phyloP scores from a whole-genome alignment of 225 moss, liverwort and hornwort species.

The Bryoerythrophyllum caledonicum region DNA sequence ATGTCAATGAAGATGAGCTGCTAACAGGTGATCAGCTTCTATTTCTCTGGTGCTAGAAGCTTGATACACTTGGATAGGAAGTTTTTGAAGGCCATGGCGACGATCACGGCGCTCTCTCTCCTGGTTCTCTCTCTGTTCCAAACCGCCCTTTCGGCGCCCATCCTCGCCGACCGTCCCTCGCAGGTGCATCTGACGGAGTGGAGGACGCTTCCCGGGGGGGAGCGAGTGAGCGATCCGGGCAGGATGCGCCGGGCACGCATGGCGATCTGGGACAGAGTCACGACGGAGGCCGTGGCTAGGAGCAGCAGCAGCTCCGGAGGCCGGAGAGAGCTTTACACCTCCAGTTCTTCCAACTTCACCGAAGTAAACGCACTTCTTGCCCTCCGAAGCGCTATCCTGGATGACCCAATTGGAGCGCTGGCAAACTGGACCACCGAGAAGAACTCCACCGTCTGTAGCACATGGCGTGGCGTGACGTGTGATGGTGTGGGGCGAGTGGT shows the following conservation, averaged over 20 bases:
- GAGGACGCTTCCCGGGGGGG: not conserved
- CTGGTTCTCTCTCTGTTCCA: not conserved
- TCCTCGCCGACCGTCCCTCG: not conserved
- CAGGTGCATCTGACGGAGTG: conserved; percentile 2
- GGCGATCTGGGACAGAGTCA: not conserved
- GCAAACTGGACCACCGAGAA: not conserved
- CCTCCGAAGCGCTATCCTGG: not conserved
- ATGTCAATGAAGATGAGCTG: too few relatives aligned
- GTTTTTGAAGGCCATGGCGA: not conserved
- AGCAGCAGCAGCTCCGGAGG: not conserved
- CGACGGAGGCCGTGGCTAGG: not conserved
- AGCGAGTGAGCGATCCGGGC: not conserved
- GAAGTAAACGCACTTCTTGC: not conserved
- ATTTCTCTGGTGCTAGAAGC: too few relatives aligned
- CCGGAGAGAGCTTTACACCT: not conserved
- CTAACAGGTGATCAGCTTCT: too few relatives aligned
- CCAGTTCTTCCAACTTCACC: not conserved
- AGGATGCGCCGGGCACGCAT: not conserved
- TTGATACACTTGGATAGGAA: too few relatives aligned
- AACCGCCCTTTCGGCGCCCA: not conserved
- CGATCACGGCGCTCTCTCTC: not conserved
- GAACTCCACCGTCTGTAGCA: not conserved
- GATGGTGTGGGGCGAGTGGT: not conserved
- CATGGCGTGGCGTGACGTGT: not conserved
- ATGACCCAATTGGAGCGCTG: not conserved